A percentile compares a stretch with the other conserved stretches of the same genome.
Conservation (phyloP, 2,329 filamentous ascomycete genomes). For the Fusarium continuum region DNA sequence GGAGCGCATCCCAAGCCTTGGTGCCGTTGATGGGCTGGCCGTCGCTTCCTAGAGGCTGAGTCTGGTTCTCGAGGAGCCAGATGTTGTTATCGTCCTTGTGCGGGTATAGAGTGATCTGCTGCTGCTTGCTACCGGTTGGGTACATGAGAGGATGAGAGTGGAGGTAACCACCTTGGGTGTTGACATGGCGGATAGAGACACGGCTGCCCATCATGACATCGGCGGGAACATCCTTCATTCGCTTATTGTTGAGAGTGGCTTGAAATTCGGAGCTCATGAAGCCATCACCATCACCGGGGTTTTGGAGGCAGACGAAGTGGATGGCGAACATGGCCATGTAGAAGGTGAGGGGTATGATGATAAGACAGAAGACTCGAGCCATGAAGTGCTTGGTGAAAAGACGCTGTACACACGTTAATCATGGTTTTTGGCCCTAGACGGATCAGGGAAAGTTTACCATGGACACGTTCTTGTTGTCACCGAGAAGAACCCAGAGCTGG, state of each 20-base stretch:
- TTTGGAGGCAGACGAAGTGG: constrained; percentile 91
- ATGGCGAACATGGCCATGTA: constrained; percentile 98
- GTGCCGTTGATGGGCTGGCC: constrained; percentile 83
- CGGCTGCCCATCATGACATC: constrained; percentile 91
- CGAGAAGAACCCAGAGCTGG: constrained; percentile 94
- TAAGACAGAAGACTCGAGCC: constrained; percentile 88
- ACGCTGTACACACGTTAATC: constrained; percentile 57
- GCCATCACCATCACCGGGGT: constrained; percentile 96
- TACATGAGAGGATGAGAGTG: constrained; percentile 99
- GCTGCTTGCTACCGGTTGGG: constrained; percentile 95
- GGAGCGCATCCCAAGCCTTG: constrained; percentile 80
- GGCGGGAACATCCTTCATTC: constrained; percentile 92
- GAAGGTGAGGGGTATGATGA: constrained; percentile 86
- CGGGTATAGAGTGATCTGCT: constrained; percentile 97
- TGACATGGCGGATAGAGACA: constrained; percentile 88
- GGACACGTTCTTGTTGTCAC: constrained; percentile 86
- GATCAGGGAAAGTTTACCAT: constrained; percentile 66
- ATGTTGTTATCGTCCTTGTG: constrained; percentile 99
- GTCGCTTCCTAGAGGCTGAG: constrained; percentile 81
- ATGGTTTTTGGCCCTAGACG: no score
- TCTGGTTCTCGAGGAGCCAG: constrained; percentile 95
- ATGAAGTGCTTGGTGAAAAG: constrained; percentile 94
- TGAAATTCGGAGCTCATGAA: constrained; percentile 99
- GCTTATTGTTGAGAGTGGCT: constrained; percentile 94
- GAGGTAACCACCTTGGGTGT: constrained; percentile 96